These are phyloP conservation scores for Camellia oleifera DNA, from an alignment of 179 eudicot genomes.

Conservation along the genomic window DNA sequence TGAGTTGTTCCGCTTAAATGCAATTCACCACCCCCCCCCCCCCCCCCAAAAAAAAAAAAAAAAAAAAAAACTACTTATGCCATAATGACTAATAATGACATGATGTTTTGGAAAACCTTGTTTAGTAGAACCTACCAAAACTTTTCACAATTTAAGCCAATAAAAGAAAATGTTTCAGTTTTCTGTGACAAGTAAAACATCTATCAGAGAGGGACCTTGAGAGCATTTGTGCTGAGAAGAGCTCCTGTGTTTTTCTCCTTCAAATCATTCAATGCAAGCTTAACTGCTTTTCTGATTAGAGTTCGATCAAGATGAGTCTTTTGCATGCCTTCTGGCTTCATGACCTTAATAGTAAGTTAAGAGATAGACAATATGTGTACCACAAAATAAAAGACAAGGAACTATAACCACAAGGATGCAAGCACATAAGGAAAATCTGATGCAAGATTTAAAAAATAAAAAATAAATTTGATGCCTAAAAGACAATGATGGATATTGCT, in stretches of 20 bases:
- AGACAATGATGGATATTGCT: slow-evolving; percentile 62
- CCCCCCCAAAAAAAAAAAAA: background rate
- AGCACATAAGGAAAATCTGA: background rate
- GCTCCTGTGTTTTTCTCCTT: slow-evolving; percentile 71
- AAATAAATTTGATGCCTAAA: background rate
- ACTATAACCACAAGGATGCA: background rate
- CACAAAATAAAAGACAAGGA: background rate
- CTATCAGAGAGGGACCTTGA: slow-evolving; percentile 42
- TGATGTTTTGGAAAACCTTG: background rate
- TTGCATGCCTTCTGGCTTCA: slow-evolving; percentile 32
- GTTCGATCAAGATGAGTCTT: slow-evolving; percentile 34
- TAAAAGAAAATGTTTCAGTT: background rate
- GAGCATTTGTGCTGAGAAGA: slow-evolving; percentile 77
- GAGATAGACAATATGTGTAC: slow-evolving; percentile 26
- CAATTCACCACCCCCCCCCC: no score
- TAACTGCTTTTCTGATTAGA: slow-evolving; percentile 61
- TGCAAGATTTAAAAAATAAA: background rate
- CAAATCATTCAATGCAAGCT: slow-evolving; percentile 70
- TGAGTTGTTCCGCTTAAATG: no score
- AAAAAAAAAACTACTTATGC: background rate
- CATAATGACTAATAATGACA: background rate
- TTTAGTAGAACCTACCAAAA: background rate
- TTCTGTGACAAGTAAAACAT: background rate
- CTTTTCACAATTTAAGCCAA: background rate
- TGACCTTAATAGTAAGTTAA: slow-evolving; percentile 56